phyloP scores from a whole-genome alignment of 2,329 filamentous ascomycete genomes.

The Pestalotiopsis sp. region DNA sequence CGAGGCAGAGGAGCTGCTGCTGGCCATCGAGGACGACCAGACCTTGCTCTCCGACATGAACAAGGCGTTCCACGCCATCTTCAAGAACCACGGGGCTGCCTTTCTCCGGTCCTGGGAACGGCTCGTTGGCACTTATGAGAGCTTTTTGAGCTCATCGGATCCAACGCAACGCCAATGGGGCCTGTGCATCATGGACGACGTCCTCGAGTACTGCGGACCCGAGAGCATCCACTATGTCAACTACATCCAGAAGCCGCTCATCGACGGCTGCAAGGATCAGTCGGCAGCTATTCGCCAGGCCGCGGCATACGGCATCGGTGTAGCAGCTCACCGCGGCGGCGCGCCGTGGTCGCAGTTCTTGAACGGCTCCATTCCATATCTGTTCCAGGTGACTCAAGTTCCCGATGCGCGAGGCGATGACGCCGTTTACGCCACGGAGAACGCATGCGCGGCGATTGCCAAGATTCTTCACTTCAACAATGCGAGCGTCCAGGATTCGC shows the following conservation, averaged over 20 bases:
- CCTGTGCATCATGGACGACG: constrained; percentile 98
- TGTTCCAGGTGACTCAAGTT: constrained; percentile 84
- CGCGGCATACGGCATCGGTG: constrained; percentile 88
- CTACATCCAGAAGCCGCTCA: constrained; percentile 84
- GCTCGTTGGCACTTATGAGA: constrained; percentile 82
- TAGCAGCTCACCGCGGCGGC: constrained; percentile 92
- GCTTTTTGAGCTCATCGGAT: constrained; percentile 80
- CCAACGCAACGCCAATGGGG: constrained; percentile 96
- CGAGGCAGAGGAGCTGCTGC: constrained; percentile 81
- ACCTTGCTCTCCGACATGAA: constrained; percentile 98
- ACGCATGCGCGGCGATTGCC: constrained; percentile 92
- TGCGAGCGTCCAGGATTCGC: constrained; percentile 73
- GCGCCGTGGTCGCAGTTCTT: constrained; percentile 86
- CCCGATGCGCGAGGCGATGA: constrained; percentile 86
- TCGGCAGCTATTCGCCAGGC: constrained; percentile 94
- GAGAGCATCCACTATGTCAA: constrained; percentile 86
- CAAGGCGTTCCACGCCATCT: constrained; percentile 98
- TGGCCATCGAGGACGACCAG: constrained; percentile 96
- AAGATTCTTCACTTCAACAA: constrained; percentile 95
- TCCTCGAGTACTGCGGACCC: constrained; percentile 92
- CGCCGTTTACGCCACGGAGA: constrained; percentile 89
- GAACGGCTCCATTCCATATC: constrained; percentile 73
- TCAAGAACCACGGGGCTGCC: constrained; percentile 87
- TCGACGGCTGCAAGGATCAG: constrained; percentile 82
- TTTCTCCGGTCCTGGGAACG: constrained; percentile 91